Evolutionary conservation across 2,329 filamentous ascomycete species (phyloP), one percentile per base, ranked within the genome.

Genomic region (Xylaria sp.): DNA sequence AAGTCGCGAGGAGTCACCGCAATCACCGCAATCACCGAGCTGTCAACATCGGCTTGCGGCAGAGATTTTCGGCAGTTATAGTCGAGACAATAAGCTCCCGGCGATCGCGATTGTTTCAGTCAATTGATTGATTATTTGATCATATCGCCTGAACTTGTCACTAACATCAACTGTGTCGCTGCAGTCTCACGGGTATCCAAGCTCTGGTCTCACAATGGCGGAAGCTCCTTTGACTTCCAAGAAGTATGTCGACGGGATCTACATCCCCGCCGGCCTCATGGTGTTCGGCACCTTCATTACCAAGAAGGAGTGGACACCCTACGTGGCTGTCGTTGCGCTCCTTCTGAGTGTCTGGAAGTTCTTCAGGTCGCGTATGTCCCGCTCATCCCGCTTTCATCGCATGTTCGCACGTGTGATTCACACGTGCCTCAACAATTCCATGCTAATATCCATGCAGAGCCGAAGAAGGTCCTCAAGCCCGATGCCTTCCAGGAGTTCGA

Each of bases 401-500:
- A 30, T 30, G 23, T 30, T 30, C 23, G 23, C 23, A 30, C 23
- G 23, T 30, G 23, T 16, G 44, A 49, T 59, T 44, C 37, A 9
- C n/a, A 7, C 34, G 53, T 39, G 11, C 53, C 48, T n/a, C 50
- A 35, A 55, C 10, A 49, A n/a, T 13, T 9, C 9, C 11, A 7
- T 54, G 57, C 69, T 71, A 58, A 69, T 54, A 18, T 54, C 55
- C 48, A 19, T 59, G 34, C 74, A 92, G 91, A 86, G 73, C 81
- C 86, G 64, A 86, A 88, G 75, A 92, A 90, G 76, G 87, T 94
- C 65, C 84, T 99, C 68, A 93, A 93, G 79, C 91, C 92, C 37
- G 86, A 87, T 68, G 82, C 83, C 54, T 97, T 96, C 83, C 92
- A 97, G 75, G 85, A 96, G 60, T 97, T 97, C 73, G 88, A 91